These are phyloP conservation scores for Pneumocystis jirovecii DNA, from an alignment of 1,139 yeast genomes.

Conservation along the genomic window DNA sequence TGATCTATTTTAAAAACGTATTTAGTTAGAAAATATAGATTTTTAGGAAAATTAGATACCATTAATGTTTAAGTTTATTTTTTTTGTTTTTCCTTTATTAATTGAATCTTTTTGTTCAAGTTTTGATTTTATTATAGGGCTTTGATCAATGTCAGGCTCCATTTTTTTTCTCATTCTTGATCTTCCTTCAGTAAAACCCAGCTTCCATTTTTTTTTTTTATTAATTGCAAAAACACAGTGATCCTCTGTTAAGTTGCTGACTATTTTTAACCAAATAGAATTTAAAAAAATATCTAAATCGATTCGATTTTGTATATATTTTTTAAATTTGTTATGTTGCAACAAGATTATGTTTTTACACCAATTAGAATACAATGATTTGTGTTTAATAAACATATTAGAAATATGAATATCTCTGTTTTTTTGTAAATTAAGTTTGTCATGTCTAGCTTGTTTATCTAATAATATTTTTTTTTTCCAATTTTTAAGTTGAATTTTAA, in stretches of 20 bases:
- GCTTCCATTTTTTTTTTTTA: constrained; percentile 26
- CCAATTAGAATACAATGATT: neutral
- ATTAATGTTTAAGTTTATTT: neutral
- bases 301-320: constrained; percentile 46
- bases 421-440: neutral
- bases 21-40: neutral
- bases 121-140: neutral
- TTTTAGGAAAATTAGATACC: neutral
- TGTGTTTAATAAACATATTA: neutral
- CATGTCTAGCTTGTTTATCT: neutral
- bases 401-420: neutral
- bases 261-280: constrained; percentile 33
- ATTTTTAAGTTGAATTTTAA: constrained; percentile 5
- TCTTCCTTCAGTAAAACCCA: constrained; percentile 54
- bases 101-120: neutral
- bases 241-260: constrained; percentile 32
- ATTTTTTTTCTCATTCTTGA: constrained; percentile 50
- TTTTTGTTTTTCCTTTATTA: neutral
- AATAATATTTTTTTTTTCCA: neutral
- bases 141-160: constrained; percentile 31
- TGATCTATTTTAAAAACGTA: neutral
- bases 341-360: neutral
- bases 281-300: constrained; percentile 44
- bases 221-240: constrained; percentile 21
- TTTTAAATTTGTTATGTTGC: constrained; percentile 32